A percentile compares a stretch with the other conserved stretches of the same genome.
Conservation (phyloP, 2,329 filamentous ascomycete genomes). For the Talaromyces marneffei region DNA sequence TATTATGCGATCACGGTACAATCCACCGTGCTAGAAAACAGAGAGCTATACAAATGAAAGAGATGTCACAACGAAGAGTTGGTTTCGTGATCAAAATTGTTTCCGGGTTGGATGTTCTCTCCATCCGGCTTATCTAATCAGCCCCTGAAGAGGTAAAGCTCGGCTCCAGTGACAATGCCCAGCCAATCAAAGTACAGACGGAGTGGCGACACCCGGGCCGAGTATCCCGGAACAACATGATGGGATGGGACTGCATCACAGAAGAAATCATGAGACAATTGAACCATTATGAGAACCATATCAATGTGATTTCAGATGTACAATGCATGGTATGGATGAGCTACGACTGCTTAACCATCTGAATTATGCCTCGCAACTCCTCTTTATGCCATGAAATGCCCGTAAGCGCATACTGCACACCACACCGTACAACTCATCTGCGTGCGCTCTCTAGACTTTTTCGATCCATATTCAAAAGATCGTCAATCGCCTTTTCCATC, state of each 20-base stretch:
- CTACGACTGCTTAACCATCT: neutral
- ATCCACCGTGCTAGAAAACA: neutral
- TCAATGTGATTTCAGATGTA: no score
- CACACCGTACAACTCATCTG: neutral
- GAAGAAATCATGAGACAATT: no score
- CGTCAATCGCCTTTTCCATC: conserved; percentile 1
- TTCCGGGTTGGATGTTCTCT: neutral
- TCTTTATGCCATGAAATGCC: conserved; percentile 1
- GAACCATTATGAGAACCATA: no score
- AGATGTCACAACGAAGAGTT: neutral
- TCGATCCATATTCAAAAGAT: conserved; percentile 5
- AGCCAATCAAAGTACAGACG: neutral
- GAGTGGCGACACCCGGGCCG: neutral
- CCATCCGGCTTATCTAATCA: conserved; percentile 7
- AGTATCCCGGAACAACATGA: neutral
- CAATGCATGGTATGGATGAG: no score
- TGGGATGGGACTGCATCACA: no score
- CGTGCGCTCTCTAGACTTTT: neutral
- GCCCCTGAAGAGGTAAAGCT: conserved; percentile 6
- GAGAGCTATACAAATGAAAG: neutral
- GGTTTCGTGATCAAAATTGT: neutral
- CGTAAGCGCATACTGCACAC: neutral
- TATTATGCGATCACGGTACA: neutral
- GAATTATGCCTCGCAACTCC: neutral
- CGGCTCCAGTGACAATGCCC: neutral